Base-by-base conservation (phyloP, 1,284 basidiomycete species). In the Cryptococcus hybrid region DNA sequence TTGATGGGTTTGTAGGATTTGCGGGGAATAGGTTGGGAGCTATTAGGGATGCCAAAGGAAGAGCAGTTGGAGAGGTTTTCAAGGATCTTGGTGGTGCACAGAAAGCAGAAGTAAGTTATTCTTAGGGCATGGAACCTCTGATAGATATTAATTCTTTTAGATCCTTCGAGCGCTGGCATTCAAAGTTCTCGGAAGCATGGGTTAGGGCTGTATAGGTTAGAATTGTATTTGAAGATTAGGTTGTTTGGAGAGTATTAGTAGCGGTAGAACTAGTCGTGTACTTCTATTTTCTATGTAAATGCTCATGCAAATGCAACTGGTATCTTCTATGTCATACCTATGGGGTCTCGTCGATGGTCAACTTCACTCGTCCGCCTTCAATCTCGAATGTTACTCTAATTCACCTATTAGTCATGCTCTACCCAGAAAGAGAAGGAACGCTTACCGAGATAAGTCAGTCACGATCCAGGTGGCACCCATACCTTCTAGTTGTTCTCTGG, bases 31-130 rank as follows among this genome's bases (percentile, higher is more conserved):
- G 88, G 13, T 78, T 95, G 40, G 92, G 92, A 48, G 90, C 90
- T 1, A 82, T 96, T 54, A 82, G 92, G 54, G 92, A 96, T 69
- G 92, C 92, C 2, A 95, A 95, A 79, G 92, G 81, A n/a, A 92
- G 90, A 82, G 88, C 87, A 61, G 92, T 96, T 24, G 90, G 89
- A 8, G 82, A 88, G 15, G 95, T 98, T n/a, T 99, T 99, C 76
- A 80, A 83, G 49, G 83, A 88, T 35, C 82, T 97, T 11, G 87
- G 86, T 13, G 84, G 85, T 2, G 81, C 81, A 52, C 89, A 95
- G 81, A 93, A 91, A 73, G 91, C 93, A 40, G 88, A 93, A 84
- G 91, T 90, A 64, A 56, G 82, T 18, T 44, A 30, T 18, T 35
- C 51, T 66, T 12, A 11, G 40, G n/a, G n/a, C 38, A 37, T 47